A percentile compares a stretch with the other conserved stretches of the same genome.
Conservation (phyloP, 2,329 filamentous ascomycete species). For the Sarocladiaceae sp. region DNA sequence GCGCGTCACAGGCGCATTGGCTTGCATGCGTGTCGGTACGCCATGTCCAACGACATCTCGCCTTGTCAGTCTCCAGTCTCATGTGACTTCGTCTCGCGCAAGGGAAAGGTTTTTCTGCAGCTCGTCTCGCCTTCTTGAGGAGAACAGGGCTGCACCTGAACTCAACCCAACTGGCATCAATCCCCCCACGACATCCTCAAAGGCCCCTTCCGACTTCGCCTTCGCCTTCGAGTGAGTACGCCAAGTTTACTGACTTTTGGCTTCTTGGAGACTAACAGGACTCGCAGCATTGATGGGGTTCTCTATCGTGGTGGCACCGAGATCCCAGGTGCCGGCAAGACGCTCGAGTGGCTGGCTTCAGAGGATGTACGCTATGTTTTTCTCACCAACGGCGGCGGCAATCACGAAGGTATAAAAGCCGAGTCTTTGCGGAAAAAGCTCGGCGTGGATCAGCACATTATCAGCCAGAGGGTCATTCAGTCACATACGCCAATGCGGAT, state of each 20-base stretch:
- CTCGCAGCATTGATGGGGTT: slow-evolving; percentile 79
- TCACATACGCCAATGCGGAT: slow-evolving; percentile 82
- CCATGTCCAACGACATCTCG: too few species aligned
- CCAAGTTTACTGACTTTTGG: slow-evolving; percentile 10
- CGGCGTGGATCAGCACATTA: slow-evolving; percentile 24
- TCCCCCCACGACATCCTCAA: too few species aligned
- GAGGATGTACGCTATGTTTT: slow-evolving; percentile 86
- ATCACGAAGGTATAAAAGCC: slow-evolving; percentile 52
- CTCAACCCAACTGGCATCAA: too few species aligned
- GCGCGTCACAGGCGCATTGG: too few species aligned
- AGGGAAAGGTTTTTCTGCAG: too few species aligned
- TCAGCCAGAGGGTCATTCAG: slow-evolving; percentile 50
- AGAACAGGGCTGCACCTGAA: too few species aligned
- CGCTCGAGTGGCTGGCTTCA: slow-evolving; percentile 52
- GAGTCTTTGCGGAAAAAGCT: slow-evolving; percentile 27
- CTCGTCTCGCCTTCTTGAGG: too few species aligned
- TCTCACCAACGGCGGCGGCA: slow-evolving; percentile 82
- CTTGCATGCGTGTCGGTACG: too few species aligned
- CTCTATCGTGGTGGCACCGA: slow-evolving; percentile 74
- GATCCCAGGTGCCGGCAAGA: slow-evolving; percentile 70
- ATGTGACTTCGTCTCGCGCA: too few species aligned
- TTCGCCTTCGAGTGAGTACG: slow-evolving; percentile 31
- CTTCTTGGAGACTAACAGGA: background rate
- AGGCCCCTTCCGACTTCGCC: slow-evolving; percentile 28
- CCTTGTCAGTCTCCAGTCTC: too few species aligned